Conservation (phyloP, 306 rosid species). For the Myrica gale region DNA sequence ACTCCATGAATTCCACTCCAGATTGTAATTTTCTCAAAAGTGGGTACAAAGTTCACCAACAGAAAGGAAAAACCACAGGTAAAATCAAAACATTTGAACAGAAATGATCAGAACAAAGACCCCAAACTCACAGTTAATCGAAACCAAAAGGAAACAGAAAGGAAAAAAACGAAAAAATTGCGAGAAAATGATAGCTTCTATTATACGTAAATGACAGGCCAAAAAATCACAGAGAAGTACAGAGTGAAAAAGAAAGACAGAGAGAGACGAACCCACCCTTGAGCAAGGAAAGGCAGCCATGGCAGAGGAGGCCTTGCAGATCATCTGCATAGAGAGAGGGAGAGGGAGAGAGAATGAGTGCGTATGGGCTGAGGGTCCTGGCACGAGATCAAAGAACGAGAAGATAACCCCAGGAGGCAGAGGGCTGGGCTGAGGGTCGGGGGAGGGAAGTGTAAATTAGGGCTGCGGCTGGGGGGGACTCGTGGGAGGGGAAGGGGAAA, state of each 20-base stretch:
- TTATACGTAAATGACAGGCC: neutral
- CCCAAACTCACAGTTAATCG: neutral
- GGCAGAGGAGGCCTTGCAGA: slow-evolving; percentile 55
- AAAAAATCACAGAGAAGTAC: neutral
- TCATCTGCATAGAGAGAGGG: slow-evolving; percentile 43
- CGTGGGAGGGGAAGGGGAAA: too few relatives aligned
- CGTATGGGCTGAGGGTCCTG: slow-evolving; percentile 15
- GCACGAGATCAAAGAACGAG: slow-evolving; percentile 7
- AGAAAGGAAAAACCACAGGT: neutral
- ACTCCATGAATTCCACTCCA: neutral
- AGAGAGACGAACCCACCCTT: slow-evolving; percentile 42
- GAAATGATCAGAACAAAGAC: neutral
- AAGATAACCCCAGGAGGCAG: too few relatives aligned
- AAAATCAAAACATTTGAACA: neutral
- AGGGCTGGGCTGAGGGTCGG: too few relatives aligned
- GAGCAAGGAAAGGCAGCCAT: slow-evolving; percentile 62
- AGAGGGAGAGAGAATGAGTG: neutral
- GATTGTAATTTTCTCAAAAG: neutral
- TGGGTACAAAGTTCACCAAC: neutral
- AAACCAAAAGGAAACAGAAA: neutral
- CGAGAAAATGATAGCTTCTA: neutral
- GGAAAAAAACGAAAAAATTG: neutral
- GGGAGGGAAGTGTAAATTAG: too few relatives aligned
- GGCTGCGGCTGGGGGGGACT: too few relatives aligned
- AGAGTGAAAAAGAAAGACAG: neutral